Conservation (phyloP, 352 stramenopile genomes). For the Phytophthora pistaciae region DNA sequence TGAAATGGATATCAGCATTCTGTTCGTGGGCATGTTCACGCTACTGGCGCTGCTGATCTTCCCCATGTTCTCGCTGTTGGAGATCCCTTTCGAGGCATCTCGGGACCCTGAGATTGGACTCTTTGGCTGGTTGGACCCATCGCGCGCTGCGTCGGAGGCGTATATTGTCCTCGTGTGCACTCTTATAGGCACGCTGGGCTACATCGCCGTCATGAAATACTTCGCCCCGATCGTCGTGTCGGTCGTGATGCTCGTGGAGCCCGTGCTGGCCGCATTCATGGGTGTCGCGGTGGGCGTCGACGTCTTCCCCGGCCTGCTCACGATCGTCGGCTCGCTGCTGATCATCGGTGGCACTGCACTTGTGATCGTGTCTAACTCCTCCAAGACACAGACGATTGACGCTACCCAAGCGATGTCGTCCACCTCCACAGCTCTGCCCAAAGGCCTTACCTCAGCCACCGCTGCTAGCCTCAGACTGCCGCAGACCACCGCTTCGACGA, state of each 20-base stretch:
- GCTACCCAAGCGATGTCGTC: conserved; percentile 77
- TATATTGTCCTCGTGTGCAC: conserved; percentile 91
- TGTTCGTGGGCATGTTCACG: conserved; percentile 78
- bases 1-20: conserved; percentile 70
- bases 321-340: conserved; percentile 65
- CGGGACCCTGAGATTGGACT: conserved; percentile 76
- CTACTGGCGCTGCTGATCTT: conserved; percentile 75
- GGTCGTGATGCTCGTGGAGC: conserved; percentile 92
- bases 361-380: conserved; percentile 80
- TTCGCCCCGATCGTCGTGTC: conserved; percentile 92
- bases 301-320: conserved; percentile 76
- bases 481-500: conserved; percentile 21
- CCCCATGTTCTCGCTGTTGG: conserved; percentile 65
- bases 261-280: conserved; percentile 79
- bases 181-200: conserved; percentile 86
- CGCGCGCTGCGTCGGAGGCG: conserved; percentile 72
- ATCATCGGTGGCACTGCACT: conserved; percentile 78
- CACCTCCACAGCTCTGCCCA: conserved; percentile 53
- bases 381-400: conserved; percentile 86
- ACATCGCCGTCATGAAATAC: conserved; percentile 92
- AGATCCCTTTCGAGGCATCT: conserved; percentile 77
- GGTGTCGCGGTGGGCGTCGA: conserved; percentile 80
- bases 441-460: conserved; percentile 42
- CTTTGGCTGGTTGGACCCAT: conserved; percentile 87
- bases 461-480: conserved; percentile 30